Evolutionary conservation across 805 yeast species (phyloP).

Genomic region (Schizosaccharomyces osmophilus): DNA sequence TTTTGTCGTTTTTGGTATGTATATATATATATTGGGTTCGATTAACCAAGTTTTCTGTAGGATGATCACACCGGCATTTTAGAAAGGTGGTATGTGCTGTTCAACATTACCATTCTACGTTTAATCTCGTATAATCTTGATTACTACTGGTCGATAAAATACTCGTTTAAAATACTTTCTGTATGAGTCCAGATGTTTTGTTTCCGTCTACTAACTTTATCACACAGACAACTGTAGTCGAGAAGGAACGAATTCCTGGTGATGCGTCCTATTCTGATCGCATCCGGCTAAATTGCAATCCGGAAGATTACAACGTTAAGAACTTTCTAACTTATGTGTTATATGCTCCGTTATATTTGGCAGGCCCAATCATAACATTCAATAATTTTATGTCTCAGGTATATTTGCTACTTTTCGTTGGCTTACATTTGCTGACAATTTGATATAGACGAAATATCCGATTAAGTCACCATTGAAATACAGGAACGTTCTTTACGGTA

Average conservation of each 20-base stretch:
- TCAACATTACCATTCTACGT: slow-evolving; percentile 67
- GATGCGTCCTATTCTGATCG: slow-evolving; percentile 33
- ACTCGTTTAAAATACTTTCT: neutral
- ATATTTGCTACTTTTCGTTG: neutral
- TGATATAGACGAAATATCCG: slow-evolving; percentile 19
- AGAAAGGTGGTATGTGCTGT: slow-evolving; percentile 85
- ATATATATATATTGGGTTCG: neutral
- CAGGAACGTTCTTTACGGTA: slow-evolving; percentile 34
- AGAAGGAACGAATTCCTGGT: slow-evolving; percentile 6
- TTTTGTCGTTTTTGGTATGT: slow-evolving; percentile 25
- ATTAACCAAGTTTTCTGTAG: slow-evolving; percentile 1
- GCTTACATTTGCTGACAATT: neutral
- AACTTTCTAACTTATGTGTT: slow-evolving; percentile 55
- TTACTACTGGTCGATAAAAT: slow-evolving; percentile 15
- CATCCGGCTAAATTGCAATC: slow-evolving; percentile 34
- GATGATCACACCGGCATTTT: slow-evolving; percentile 49
- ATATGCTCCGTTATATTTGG: slow-evolving; percentile 76
- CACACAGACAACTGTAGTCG: neutral
- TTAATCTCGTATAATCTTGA: slow-evolving; percentile 68
- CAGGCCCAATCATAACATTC: slow-evolving; percentile 84
- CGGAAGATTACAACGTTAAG: slow-evolving; percentile 31
- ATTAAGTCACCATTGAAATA: slow-evolving; percentile 33
- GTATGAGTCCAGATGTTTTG: neutral
- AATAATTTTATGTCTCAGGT: slow-evolving; percentile 65
- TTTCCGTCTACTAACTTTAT: neutral